Percentiles rank a stretch among this genome's conserved stretches.
phyloP scores from a whole-genome alignment of 805 yeast species.

The Myxozyma nipponensis region DNA sequence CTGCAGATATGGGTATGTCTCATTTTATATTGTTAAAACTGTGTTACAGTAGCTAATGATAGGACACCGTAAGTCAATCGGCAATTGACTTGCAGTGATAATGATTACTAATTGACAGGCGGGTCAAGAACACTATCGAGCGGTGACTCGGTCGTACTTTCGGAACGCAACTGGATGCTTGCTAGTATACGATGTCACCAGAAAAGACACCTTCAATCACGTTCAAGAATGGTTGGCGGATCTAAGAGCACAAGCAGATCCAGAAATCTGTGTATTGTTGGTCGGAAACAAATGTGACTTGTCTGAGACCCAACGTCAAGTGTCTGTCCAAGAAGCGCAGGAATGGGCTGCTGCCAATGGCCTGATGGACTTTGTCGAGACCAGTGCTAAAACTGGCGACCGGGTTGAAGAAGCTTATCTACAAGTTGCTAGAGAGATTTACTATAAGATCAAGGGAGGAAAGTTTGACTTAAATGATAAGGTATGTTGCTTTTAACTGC shows the following conservation, averaged over 20 bases:
- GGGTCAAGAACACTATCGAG: slow-evolving; percentile 40
- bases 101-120: slow-evolving; percentile 23
- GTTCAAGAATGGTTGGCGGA: slow-evolving; percentile 68
- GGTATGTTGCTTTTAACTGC: slow-evolving; percentile 24
- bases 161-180: slow-evolving; percentile 40
- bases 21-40: not conserved
- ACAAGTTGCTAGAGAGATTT: slow-evolving; percentile 36
- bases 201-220: slow-evolving; percentile 36
- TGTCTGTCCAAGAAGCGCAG: slow-evolving; percentile 34
- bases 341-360: slow-evolving; percentile 50
- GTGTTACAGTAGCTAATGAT: not conserved
- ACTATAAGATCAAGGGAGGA: slow-evolving; percentile 35
- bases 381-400: slow-evolving; percentile 63
- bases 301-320: slow-evolving; percentile 32
- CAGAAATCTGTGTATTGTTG: slow-evolving; percentile 63
- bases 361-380: slow-evolving; percentile 44
- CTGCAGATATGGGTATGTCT: slow-evolving; percentile 38
- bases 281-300: slow-evolving; percentile 80
- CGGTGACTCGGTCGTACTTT: slow-evolving; percentile 39
- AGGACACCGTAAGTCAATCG: slow-evolving; percentile 25
- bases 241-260: slow-evolving; percentile 62
- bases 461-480: slow-evolving; percentile 33
- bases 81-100: not conserved
- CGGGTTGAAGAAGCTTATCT: slow-evolving; percentile 48
- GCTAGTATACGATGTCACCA: slow-evolving; percentile 38